Base-by-base conservation (phyloP, 768 basidiomycete genomes). In the Coprinopsis sp. region DNA sequence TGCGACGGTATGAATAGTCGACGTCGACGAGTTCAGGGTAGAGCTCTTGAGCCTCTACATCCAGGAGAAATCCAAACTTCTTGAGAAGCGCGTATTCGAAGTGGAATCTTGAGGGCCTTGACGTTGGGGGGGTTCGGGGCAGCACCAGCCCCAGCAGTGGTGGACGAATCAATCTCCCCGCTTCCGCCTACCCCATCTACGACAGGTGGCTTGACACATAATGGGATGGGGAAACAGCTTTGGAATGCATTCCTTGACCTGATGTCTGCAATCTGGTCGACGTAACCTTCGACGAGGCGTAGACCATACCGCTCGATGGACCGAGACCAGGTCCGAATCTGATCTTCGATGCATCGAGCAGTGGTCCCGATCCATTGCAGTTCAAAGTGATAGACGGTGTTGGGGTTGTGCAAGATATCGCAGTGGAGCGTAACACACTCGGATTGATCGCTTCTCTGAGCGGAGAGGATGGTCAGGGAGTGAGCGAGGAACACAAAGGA, bases 341-440 rank as follows among this genome's bases (percentile, higher is more conserved):
- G 77, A 53, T 95, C 92, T 53, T 97, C 94, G 42, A 98, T 87
- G 52, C 84, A 85, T 18, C 89, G 80, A 19, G 93, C 91, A 1
- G 92, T 93, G 2, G 93, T 87, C 2, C 91, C 93, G 31, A 98
- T 85, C 95, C 96, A 99, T 51, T 95, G 90, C 23, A 99, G 73
- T 64, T 99, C 94, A 56, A 98, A 93, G 64, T 98, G 95, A 68
- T 96, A 96, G 49, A 88, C 90, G 23, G 87, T 95, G n/a, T 74
- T 79, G 0, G 91, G 88, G 58, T 97, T 97, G 63, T 97, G 95
- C 43, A 95, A 87, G 47, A 96, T 80, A 65, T 98, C 96, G 63
- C 94, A 83, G 61, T 97, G 94, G 21, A 97, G 72, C 24, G 94
- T 76, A 14, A 90, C 87, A 2, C 83, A 78, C 64, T 96, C 93